Base-by-base conservation (phyloP, 352 stramenopile species). In the Phytophthora cajani region DNA sequence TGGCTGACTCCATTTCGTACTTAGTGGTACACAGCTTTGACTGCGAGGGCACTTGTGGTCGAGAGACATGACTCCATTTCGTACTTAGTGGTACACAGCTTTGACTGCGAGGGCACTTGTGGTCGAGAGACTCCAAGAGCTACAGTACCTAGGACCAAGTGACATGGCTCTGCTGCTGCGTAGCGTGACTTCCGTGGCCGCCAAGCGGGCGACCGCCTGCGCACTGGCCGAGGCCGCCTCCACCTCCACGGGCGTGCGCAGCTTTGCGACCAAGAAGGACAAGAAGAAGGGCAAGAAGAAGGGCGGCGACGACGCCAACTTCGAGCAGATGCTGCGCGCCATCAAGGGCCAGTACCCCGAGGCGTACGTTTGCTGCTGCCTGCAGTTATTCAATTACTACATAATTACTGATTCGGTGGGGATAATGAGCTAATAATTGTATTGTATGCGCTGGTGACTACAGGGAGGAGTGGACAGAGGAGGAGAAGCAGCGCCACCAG, bases 251-350 rank as follows among this genome's bases (percentile, higher is more conserved):
- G 58, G 51, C 42, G 64, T 63, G 58, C 81, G 80, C 12, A 64
- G 71, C 36, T 89, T 89, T 44, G 83, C 81, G 21, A 69, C 77
- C 44, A 92, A 87, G 71, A 76, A 79, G 60, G 79, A 86, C 42
- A 81, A 84, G 69, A 79, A 79, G 69, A 85, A 83, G 67, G 58
- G 71, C 38, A 92, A 89, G 67, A 89, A 87, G 71, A 89, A 87
- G 71, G 67, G 65, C 58, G 64, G 62, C 36, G 77, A 77, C 52
- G 87, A 93, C 65, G 58, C 69, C 66, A 93, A 95, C 79, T 95
- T 94, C 67, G 88, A 95, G 73, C 79, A 91, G 69, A 93, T 94
- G 86, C 74, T 95, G 71, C 86, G 88, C 64, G 83, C 85, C 32
- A 82, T 94, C 61, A 90, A 90, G 69, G 88, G 88, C 53, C 83